Percentiles rank a stretch among this genome's conserved stretches.
Conservation (phyloP, 2,329 filamentous ascomycete species). For the Hirsutella minnesotensis region DNA sequence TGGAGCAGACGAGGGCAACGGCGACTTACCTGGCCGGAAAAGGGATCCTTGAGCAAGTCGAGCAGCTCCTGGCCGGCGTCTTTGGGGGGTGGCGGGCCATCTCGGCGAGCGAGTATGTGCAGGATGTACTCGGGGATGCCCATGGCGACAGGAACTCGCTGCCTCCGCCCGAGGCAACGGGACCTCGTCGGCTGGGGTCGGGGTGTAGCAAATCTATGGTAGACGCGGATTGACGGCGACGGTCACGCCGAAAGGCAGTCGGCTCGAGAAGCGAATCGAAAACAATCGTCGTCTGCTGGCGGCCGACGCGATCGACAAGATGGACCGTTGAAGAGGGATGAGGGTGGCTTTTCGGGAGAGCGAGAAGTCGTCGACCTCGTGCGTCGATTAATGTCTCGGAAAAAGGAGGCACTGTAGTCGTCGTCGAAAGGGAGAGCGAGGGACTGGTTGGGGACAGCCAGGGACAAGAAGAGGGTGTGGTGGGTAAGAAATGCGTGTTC, state of each 20-base stretch:
- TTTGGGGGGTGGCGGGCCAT: background rate
- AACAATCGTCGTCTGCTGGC: background rate
- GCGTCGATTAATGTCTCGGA: constrained; percentile 1
- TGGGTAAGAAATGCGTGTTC: background rate
- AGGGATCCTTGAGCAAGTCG: constrained; percentile 37
- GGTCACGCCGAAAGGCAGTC: too few relatives aligned
- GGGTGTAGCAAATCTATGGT: background rate
- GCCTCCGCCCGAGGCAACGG: background rate
- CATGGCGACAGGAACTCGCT: constrained; percentile 1
- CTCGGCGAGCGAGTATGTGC: background rate
- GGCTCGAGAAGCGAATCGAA: background rate
- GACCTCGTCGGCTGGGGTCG: background rate
- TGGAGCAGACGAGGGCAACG: too few relatives aligned
- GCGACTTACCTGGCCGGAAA: constrained; percentile 30
- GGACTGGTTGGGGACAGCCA: background rate
- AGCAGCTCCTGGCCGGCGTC: constrained; percentile 32
- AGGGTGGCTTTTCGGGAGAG: background rate
- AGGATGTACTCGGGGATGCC: background rate
- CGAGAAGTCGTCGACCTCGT: background rate
- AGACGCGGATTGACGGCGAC: background rate
- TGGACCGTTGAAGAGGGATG: background rate
- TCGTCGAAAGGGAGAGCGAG: background rate
- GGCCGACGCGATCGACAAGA: background rate
- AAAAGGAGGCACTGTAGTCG: background rate
- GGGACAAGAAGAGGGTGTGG: background rate